These are phyloP conservation scores for Remersonia thermophila DNA, from an alignment of 2,329 filamentous ascomycete genomes.

Conservation along the genomic window DNA sequence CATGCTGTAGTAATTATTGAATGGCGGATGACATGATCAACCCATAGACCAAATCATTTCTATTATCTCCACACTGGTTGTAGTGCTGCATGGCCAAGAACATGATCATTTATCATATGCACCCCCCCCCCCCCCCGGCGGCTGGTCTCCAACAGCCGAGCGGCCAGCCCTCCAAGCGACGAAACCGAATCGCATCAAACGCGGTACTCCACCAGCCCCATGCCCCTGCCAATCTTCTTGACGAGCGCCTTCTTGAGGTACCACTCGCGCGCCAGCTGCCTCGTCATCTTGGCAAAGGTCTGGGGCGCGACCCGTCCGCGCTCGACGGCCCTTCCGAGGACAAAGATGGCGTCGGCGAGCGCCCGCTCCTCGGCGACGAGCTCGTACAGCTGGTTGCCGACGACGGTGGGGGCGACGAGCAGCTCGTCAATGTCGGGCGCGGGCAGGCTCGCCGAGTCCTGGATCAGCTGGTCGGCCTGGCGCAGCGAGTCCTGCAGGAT, in stretches of 20 bases:
- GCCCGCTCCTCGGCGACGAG: constrained; percentile 81
- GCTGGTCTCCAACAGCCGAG: too few relatives aligned
- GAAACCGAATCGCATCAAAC: too few relatives aligned
- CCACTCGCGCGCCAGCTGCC: constrained; percentile 64
- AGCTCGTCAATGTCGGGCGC: constrained; percentile 78
- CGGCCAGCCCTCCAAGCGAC: too few relatives aligned
- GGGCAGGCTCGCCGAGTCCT: constrained; percentile 53
- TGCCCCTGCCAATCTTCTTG: constrained; percentile 63
- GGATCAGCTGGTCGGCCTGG: constrained; percentile 68
- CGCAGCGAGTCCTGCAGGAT: constrained; percentile 67
- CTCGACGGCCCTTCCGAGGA: constrained; percentile 63
- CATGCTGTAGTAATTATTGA: too few relatives aligned
- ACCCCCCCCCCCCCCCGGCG: too few relatives aligned
- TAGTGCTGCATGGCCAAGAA: too few relatives aligned
- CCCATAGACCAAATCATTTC: too few relatives aligned
- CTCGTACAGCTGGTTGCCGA: constrained; percentile 83
- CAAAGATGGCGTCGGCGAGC: constrained; percentile 75
- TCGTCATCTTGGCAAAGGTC: constrained; percentile 69
- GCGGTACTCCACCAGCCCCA: constrained; percentile 48
- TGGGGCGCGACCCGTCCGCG: constrained; percentile 55
- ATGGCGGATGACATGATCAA: too few relatives aligned
- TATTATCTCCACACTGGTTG: too few relatives aligned
- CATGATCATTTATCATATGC: too few relatives aligned
- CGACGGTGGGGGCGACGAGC: constrained; percentile 84
- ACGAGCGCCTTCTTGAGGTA: constrained; percentile 74